Evolutionary conservation across 192 early-diverging fungal genomes (phyloP).

Genomic region (Entophlyctis helioformis): DNA sequence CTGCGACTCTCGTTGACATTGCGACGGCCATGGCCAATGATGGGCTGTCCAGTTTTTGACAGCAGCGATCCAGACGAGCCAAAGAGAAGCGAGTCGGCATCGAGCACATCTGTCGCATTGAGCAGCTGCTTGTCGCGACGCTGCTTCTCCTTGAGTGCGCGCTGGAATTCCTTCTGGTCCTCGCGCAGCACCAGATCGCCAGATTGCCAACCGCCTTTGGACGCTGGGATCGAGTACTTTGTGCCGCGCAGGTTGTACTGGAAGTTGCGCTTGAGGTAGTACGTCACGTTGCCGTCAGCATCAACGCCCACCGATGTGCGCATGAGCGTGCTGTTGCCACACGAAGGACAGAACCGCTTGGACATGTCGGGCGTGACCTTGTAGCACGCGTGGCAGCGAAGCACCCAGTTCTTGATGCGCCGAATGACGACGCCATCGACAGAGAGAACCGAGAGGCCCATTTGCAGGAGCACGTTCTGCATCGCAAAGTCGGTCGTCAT

Average conservation of each 20-base stretch:
- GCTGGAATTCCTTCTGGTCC: slow-evolving; percentile 78
- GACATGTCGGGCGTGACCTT: slow-evolving; percentile 79
- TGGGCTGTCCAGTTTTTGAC: no score
- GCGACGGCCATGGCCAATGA: no score
- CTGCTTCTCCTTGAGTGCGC: slow-evolving; percentile 14
- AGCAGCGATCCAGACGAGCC: no score
- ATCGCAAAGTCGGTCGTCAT: slow-evolving; percentile 89
- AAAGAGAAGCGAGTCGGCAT: no score
- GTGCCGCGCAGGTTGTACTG: slow-evolving; percentile 82
- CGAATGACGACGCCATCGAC: slow-evolving; percentile 69
- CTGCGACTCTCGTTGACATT: no score
- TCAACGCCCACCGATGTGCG: slow-evolving; percentile 72
- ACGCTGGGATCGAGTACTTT: slow-evolving; percentile 72
- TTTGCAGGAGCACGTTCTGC: slow-evolving; percentile 93
- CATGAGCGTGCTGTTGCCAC: slow-evolving; percentile 80
- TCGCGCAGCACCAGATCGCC: slow-evolving; percentile 69
- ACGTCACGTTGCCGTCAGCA: slow-evolving; percentile 61
- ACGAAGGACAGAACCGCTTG: slow-evolving; percentile 84
- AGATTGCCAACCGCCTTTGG: slow-evolving; percentile 65
- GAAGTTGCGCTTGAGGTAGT: slow-evolving; percentile 85
- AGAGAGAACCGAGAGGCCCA: slow-evolving; percentile 74
- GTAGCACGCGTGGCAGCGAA: slow-evolving; percentile 91
- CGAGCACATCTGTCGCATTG: no score
- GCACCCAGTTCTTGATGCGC: slow-evolving; percentile 73
- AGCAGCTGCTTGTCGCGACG: no score